Percentiles rank a stretch among this genome's conserved stretches.
These are phyloP conservation scores for Clonostachys chloroleuca DNA, from an alignment of 2,329 filamentous ascomycete genomes.

Conservation along the genomic window DNA sequence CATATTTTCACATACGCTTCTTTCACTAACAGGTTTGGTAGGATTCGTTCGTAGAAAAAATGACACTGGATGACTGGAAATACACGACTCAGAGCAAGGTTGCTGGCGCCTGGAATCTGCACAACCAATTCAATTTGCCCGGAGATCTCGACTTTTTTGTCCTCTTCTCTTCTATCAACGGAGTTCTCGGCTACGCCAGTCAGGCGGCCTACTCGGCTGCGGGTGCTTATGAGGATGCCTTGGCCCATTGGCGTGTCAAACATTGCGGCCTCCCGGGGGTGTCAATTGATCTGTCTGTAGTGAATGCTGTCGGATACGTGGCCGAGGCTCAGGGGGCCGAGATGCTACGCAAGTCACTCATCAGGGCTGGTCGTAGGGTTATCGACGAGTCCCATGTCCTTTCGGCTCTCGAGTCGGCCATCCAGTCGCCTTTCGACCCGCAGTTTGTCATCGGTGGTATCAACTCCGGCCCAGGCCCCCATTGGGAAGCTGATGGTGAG, in stretches of 20 bases:
- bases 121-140: constrained; percentile 14
- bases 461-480: too few species aligned
- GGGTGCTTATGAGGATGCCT: too few species aligned
- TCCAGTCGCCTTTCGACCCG: too few species aligned
- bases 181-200: constrained; percentile 17
- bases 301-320: constrained; percentile 45
- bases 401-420: too few species aligned
- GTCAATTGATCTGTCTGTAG: constrained; percentile 46
- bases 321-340: constrained; percentile 31
- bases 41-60: constrained; percentile 22
- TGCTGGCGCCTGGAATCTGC: constrained; percentile 32
- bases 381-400: too few species aligned
- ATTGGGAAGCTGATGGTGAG: too few species aligned
- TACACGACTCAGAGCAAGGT: constrained; percentile 25
- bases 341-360: too few species aligned
- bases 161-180: constrained; percentile 33
- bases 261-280: constrained; percentile 32
- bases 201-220: constrained; percentile 26
- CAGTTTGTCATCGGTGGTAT: too few species aligned
- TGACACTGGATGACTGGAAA: constrained; percentile 26
- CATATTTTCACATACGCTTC: too few species aligned
- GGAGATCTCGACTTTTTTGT: constrained; percentile 27
- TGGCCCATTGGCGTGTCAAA: not conserved
- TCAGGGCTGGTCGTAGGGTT: too few species aligned
- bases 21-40: too few species aligned